Evolutionary conservation across 805 yeast species (phyloP).

Genomic region (Teunomyces tritomae): DNA sequence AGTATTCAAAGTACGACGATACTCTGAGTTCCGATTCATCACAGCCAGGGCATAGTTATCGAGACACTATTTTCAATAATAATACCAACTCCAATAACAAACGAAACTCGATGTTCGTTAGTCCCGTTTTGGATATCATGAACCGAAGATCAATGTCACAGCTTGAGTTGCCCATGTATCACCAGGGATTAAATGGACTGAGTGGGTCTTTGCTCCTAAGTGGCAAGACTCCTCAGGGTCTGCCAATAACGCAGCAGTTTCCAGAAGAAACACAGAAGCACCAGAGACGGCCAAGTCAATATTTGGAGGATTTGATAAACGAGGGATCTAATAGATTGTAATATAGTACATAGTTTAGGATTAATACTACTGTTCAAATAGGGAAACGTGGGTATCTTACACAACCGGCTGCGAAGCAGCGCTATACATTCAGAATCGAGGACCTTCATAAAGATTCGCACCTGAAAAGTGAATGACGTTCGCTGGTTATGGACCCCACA

Average conservation of each 20-base stretch:
- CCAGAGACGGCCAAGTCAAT: slow-evolving; percentile 48
- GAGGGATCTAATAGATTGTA: slow-evolving; percentile 5
- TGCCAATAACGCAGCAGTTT: not conserved
- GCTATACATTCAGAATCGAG: too few relatives aligned
- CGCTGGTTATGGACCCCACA: not conserved
- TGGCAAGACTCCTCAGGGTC: not conserved
- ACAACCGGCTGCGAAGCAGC: not conserved
- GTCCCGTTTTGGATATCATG: slow-evolving; percentile 48
- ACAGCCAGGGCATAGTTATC: slow-evolving; percentile 28
- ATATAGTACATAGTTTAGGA: not conserved
- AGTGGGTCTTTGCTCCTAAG: not conserved
- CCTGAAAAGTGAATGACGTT: not conserved
- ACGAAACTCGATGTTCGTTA: slow-evolving; percentile 48
- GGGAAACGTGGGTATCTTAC: not conserved
- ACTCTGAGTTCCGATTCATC: slow-evolving; percentile 10
- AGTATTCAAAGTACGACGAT: slow-evolving; percentile 10
- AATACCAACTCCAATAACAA: slow-evolving; percentile 11
- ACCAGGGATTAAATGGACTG: slow-evolving; percentile 6
- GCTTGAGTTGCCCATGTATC: slow-evolving; percentile 15
- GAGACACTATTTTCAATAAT: slow-evolving; percentile 17
- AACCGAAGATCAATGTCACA: slow-evolving; percentile 11
- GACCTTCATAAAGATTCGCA: too few relatives aligned
- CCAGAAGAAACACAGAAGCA: not conserved
- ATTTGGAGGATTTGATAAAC: slow-evolving; percentile 45
- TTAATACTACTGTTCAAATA: not conserved